Percentiles rank a stretch among this genome's conserved stretches.
Conservation (phyloP, 441 rosid species). For the Aleurites moluccanus region DNA sequence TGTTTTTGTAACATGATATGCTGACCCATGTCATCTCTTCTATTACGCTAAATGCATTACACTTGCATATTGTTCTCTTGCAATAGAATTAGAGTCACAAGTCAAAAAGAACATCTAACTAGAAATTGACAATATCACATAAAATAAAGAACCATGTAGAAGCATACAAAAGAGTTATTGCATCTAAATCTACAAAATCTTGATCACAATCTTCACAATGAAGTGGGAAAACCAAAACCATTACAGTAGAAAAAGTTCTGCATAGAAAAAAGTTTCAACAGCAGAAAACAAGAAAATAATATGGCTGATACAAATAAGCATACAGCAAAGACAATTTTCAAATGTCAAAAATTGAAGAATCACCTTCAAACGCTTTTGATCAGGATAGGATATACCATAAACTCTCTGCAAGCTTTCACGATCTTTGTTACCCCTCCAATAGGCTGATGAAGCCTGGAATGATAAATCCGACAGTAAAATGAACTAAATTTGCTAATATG, state of each 20-base stretch:
- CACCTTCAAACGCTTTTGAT: conserved; percentile 84
- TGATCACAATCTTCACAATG: not conserved
- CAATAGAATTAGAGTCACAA: not conserved
- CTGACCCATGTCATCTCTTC: not conserved
- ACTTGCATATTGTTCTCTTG: not conserved
- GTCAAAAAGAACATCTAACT: not conserved
- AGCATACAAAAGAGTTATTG: not conserved
- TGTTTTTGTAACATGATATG: not conserved
- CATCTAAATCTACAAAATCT: not conserved
- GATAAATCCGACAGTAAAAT: conserved; percentile 15
- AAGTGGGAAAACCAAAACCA: not conserved
- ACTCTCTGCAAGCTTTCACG: conserved; percentile 98
- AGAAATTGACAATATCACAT: not conserved
- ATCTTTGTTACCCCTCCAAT: conserved; percentile 88
- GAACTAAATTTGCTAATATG: conserved; percentile 8
- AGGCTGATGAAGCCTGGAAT: conserved; percentile 93
- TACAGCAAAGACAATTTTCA: conserved; percentile 4
- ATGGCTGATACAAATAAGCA: not conserved
- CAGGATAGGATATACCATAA: conserved; percentile 96
- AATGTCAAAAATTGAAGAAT: conserved; percentile 16
- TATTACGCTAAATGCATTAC: not conserved
- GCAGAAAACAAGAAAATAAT: conserved; percentile 1
- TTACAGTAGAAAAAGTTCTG: not conserved
- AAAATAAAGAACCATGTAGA: not conserved
- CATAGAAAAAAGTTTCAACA: conserved; percentile 12